Conservation (phyloP, 1,284 basidiomycete species). For the Marasmius fiardii region DNA sequence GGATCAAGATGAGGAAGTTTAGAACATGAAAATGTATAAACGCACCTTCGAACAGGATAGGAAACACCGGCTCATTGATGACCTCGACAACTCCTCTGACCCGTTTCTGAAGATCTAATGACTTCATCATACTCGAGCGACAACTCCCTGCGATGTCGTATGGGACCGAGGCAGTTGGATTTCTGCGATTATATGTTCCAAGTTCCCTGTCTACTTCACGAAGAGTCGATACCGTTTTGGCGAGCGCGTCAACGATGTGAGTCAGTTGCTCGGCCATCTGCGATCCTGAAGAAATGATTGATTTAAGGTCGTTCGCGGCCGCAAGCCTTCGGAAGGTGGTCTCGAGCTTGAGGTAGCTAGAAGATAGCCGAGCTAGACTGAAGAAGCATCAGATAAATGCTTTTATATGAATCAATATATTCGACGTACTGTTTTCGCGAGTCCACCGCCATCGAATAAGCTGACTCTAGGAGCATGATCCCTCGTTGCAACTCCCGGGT, state of each 20-base stretch:
- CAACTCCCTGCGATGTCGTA: not conserved
- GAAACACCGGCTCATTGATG: constrained; percentile 26
- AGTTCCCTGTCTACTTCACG: constrained; percentile 39
- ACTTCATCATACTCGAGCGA: not conserved
- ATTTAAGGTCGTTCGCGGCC: constrained; percentile 21
- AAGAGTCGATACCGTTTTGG: constrained; percentile 33
- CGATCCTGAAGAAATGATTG: constrained; percentile 24
- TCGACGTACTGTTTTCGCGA: constrained; percentile 41
- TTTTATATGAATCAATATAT: constrained; percentile 1
- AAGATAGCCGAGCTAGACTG: constrained; percentile 36
- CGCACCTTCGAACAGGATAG: constrained; percentile 35
- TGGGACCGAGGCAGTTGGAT: constrained; percentile 17
- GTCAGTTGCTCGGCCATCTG: constrained; percentile 27
- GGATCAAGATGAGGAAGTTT: constrained; percentile 4
- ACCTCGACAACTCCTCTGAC: constrained; percentile 23
- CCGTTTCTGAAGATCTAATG: constrained; percentile 6
- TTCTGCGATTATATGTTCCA: constrained; percentile 27
- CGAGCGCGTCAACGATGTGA: constrained; percentile 29
- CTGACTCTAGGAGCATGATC: constrained; percentile 77
- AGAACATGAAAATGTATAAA: constrained; percentile 1
- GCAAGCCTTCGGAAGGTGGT: constrained; percentile 24
- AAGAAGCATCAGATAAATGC: constrained; percentile 1
- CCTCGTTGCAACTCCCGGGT: constrained; percentile 86
- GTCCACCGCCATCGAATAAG: constrained; percentile 62
- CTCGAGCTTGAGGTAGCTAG: constrained; percentile 23